Evolutionary conservation across 306 rosid species (phyloP).

Genomic region (Sicyos edulis): DNA sequence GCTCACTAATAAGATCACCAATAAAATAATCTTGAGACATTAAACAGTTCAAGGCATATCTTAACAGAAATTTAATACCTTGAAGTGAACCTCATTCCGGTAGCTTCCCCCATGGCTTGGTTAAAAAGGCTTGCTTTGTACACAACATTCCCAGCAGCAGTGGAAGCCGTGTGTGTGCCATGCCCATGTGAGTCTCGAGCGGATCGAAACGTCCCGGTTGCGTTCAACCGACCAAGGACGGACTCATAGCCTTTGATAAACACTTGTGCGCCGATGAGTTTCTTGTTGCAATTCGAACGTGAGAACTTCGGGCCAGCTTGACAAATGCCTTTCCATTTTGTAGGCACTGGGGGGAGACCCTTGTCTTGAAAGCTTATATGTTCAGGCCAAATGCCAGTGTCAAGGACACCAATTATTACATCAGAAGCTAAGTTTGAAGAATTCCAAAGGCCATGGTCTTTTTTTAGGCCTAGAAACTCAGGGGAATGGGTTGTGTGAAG

Average conservation of each 20-base stretch:
- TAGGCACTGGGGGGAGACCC: slow-evolving; percentile 40
- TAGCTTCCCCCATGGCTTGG: slow-evolving; percentile 45
- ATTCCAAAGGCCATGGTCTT: slow-evolving; percentile 48
- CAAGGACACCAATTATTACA: slow-evolving; percentile 54
- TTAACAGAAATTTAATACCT: neutral
- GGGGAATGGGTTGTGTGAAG: slow-evolving; percentile 63
- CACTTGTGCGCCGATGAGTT: slow-evolving; percentile 60
- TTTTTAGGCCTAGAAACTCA: slow-evolving; percentile 48
- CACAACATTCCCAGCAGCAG: slow-evolving; percentile 50
- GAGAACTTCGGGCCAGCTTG: slow-evolving; percentile 53
- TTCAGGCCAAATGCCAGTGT: slow-evolving; percentile 77
- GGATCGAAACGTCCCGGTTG: slow-evolving; percentile 39
- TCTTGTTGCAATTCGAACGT: slow-evolving; percentile 46
- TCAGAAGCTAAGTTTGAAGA: slow-evolving; percentile 45
- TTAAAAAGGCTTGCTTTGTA: slow-evolving; percentile 39
- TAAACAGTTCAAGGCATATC: too few relatives aligned
- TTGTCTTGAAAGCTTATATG: slow-evolving; percentile 53
- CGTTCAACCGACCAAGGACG: slow-evolving; percentile 38
- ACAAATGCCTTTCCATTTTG: slow-evolving; percentile 61
- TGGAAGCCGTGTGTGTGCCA: slow-evolving; percentile 76
- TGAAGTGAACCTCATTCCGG: slow-evolving; percentile 56
- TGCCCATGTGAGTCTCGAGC: slow-evolving; percentile 61
- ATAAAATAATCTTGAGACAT: too few relatives aligned
- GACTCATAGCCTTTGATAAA: slow-evolving; percentile 57
- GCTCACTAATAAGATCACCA: too few relatives aligned